phyloP scores from a whole-genome alignment of 2,329 filamentous ascomycete genomes.

The Penicillium polonicum region DNA sequence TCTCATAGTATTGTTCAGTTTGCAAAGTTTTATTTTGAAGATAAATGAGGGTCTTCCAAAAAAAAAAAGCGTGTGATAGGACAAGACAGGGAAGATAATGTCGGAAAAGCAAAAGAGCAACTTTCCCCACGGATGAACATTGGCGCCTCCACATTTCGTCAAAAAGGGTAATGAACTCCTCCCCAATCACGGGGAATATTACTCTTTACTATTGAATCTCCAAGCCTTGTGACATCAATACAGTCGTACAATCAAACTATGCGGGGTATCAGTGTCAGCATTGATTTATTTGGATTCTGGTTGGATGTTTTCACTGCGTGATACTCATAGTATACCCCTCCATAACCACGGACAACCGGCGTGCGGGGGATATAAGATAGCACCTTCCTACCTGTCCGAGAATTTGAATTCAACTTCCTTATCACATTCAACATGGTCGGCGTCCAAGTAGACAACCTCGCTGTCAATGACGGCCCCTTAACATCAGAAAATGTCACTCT shows the following conservation, averaged over 20 bases:
- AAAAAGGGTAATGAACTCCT: background rate
- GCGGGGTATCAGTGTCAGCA: background rate
- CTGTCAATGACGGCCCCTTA: constrained; percentile 50
- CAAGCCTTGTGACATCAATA: background rate
- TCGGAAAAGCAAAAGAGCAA: background rate
- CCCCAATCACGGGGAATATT: background rate
- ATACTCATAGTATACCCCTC: background rate
- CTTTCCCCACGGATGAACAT: background rate
- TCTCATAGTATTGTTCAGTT: no score
- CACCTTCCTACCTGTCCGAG: background rate
- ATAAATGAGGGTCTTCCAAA: no score
- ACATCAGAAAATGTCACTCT: constrained; percentile 45
- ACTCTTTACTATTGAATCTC: background rate
- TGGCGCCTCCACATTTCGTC: background rate
- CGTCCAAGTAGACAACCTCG: constrained; percentile 29
- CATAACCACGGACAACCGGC: background rate
- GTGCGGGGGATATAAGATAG: background rate
- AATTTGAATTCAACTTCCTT: background rate
- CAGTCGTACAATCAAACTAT: background rate
- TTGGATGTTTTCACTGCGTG: background rate
- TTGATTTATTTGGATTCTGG: background rate
- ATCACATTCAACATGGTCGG: constrained; percentile 19
- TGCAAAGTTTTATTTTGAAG: no score
- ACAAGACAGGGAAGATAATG: no score
- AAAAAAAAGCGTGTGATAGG: no score